Base-by-base conservation (phyloP, 1,284 basidiomycete genomes). In the Chalciporus sp. region DNA sequence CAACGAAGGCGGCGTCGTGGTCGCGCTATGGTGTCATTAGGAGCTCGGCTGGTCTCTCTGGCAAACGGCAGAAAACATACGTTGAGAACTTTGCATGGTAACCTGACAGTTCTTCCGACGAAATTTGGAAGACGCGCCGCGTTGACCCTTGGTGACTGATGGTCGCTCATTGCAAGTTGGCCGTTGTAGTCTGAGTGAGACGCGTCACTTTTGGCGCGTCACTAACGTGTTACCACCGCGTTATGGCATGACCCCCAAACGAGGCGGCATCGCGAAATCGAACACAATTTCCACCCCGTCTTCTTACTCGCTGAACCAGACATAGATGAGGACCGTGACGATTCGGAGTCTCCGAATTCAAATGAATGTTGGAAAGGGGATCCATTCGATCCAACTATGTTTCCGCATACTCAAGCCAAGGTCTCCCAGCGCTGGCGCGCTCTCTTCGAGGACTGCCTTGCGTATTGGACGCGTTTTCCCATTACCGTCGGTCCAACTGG, bases 21-120 rank as follows among this genome's bases (percentile, higher is more conserved):
- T 84, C 72, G 85, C 88, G 57, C 26, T 33, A 49, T 27, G 4
- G 47, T 7, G 6, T 16, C 47, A 48, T 55, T 16, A 53, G 49
- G n/a, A 49, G 27, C 23, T 7, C 48, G 28, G 19, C 39, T 42
- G 50, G 43, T 31, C 41, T 48, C 47, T 27, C 48, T 27, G 45
- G 33, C 17, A 44, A 19, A 31, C 12, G 28, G 29, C 23, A 17
- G 12, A 7, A 23, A 4, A 55, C 62, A 56, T 42, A 88, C 89
- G 61, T 76, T 81, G 52, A 91, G 62, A 23, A 88, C 74, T 71
- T 91, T 92, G 61, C 86, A 87, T 0, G 85, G 77, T 12, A 95
- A 64, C 35, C 92, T 76, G n/a, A 95, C 85, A 0, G 77, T 82
- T 50, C 84, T 79, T 1, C 82, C 83, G 1, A 77, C 52, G 58